Base-by-base conservation (phyloP, 1,284 basidiomycete species). In the Cryptococcus depauperatus region DNA sequence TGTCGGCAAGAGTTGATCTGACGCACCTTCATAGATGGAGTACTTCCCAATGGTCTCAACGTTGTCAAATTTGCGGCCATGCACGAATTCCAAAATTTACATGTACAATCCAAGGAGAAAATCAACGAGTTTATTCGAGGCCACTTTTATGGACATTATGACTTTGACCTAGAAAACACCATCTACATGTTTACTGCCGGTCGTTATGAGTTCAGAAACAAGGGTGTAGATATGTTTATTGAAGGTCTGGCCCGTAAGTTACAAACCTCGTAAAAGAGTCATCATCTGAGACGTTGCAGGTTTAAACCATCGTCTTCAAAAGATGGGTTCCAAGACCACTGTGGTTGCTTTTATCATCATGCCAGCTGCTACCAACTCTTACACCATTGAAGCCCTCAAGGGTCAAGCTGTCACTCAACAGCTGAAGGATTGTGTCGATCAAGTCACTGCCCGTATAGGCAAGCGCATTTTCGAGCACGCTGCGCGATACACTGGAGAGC, bases 181-280 rank as follows among this genome's bases (percentile, higher is more conserved):
- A 77, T 98, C 51, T 98, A 98, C 74, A 82, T 96, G 79, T 98
- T 98, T 75, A 97, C 90, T 13, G 93, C 93, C n/a, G 93, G 93
- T 38, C 81, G 93, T 40, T 98, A 98, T 72, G 93, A 98, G 72
- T 97, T 95, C 72, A 80, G 93, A 37, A 98, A 98, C 77, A 98
- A 98, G 76, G 93, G 93, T 58, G 90, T 96, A 35, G 93, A 98
- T 70, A 95, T 98, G 91, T 98, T 96, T 70, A 92, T 98, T 62
- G 93, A 98, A 73, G 81, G 85, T 23, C 80, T 98, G 46, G 92
- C 93, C 25, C 85, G 90, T 71, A 45, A 57, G 73, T 66, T 5
- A 23, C 21, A 25, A 16, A 19, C 29, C 25, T 14, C 14, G 28
- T 26, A 29, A 29, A 28, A 42, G 37, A 5, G 22, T 5, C 3